Evolutionary conservation across 202 grass and related monocot species (phyloP), one percentile per base, ranked within the genome.

Genomic region (Elaeis oleifera): DNA sequence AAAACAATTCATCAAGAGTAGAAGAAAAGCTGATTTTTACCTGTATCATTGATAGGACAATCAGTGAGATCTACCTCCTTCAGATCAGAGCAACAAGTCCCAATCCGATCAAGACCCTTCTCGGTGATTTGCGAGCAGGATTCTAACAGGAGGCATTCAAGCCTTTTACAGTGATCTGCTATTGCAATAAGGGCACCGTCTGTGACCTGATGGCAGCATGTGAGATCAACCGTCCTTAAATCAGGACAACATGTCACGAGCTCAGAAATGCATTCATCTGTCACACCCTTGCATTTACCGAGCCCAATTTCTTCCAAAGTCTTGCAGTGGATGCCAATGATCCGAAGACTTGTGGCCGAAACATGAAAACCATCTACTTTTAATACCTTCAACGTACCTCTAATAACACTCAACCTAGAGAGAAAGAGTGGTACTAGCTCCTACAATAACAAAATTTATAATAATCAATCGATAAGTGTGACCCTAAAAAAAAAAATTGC

Each of bases 21-120:
- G 15, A n/a, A 0, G 26, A 6, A 5, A 31, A 18, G 29, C 18
- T 11, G 20, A 53, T 24, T 31, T 36, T 36, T 72, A 97, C 94
- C 94, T 71, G 61, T 65, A 68, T 92, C 82, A 76, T 76, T 81
- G 61, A 97, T 80, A 73, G 75, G 49, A 68, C 88, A 97, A 55
- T 97, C 94, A 58, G 94, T 97, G 79, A 92, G 94, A 70, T 97
- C 84, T 57, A 89, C 79, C 70, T 92, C 94, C 72, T 80, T 90
- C 55, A 97, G 82, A 80, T 71, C 72, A 36, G 82, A 72, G 76
- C 82, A 97, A 72, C 57, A 81, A 31, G 58, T 70, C 5, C 84
- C 54, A 16, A 97, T 80, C 25, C 53, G 29, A 49, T 92, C 65
- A 20, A 97, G 59, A 29, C 94, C 94, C 66, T 97, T 89, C 58